Percentiles rank a stretch among this genome's conserved stretches.
Evolutionary conservation across 352 stramenopile genomes (phyloP).

Genomic region (Phytopythium montanum): DNA sequence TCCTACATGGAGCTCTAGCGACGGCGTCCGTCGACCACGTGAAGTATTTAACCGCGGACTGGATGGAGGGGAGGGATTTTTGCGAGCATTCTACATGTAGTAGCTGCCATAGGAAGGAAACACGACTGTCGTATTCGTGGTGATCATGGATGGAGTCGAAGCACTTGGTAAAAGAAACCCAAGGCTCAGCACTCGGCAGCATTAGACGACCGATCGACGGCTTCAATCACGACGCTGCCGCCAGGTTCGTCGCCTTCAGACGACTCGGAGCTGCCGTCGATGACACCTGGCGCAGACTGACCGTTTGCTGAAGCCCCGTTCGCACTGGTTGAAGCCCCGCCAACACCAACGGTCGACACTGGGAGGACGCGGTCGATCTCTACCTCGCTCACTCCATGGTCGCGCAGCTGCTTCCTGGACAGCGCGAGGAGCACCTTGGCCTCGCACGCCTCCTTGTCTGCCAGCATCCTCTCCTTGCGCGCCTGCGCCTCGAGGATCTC

Average conservation of each 20-base stretch:
- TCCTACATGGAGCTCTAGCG: slow-evolving; percentile 26
- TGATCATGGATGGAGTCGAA: background rate
- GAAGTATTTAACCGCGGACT: slow-evolving; percentile 5
- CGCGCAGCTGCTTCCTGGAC: slow-evolving; percentile 45
- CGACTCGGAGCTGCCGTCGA: background rate
- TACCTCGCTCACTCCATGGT: slow-evolving; percentile 38
- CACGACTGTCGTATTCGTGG: background rate
- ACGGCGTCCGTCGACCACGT: background rate
- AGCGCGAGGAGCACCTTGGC: slow-evolving; percentile 42
- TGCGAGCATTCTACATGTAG: no score
- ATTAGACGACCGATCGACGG: background rate
- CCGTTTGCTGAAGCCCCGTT: background rate
- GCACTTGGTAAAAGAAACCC: background rate
- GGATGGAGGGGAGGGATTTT: background rate
- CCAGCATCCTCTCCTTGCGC: slow-evolving; percentile 28
- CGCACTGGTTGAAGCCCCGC: background rate
- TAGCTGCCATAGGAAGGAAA: no score
- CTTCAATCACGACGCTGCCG: background rate
- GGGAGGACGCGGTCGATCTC: slow-evolving; percentile 60
- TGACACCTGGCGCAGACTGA: background rate
- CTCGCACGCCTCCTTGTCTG: slow-evolving; percentile 44
- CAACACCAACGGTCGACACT: slow-evolving; percentile 6
- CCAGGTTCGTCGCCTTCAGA: background rate
- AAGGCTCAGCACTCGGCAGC: slow-evolving; percentile 4
- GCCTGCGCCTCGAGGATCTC: slow-evolving; percentile 45